Evolutionary conservation across 1,284 basidiomycete species (phyloP), one percentile per base, ranked within the genome.

Genomic region (Agroathelia rolfsii): DNA sequence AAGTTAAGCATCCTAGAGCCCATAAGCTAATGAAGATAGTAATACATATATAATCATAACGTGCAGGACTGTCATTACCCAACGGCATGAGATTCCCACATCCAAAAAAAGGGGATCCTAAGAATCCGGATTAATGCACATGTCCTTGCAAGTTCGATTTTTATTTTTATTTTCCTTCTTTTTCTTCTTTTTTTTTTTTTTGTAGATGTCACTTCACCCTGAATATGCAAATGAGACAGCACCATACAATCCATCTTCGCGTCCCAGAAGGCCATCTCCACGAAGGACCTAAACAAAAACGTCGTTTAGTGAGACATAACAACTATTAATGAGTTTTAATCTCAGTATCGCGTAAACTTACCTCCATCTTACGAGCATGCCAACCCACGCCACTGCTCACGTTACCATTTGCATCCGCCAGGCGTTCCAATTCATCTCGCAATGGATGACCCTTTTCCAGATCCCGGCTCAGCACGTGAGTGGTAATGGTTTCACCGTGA

Each of bases 291-390:
- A 37, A 18, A 34, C 5, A 27, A 33, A 32, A 37, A 34, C 27
- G 4, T 10, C 18, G 14, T 13, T 28, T 12, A 26, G 17, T 18
- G 14, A 17, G 20, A 22, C 17, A 18, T n/a, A 40, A 28, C 21
- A n/a, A 23, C n/a, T 25, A 30, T 9, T 26, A 16, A 4, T 8
- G 16, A 11, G 12, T 9, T 8, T 8, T 27, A 30, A 37, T 25
- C 14, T 3, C n/a, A 37, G 15, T 36, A 28, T 6, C 14, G 9
- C 20, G 13, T 15, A 26, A 12, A 59, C 76, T 37, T 34, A 95
- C 86, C 72, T 97, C 93, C 89, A 96, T 93, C 64, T 98, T 98
- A 33, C 90, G 64, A 21, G 85, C 78, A 58, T 96, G 90, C 93
- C 94, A 98, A 0, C 94, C 94, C 2, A 92, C 74, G 4, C 81